phyloP scores from a whole-genome alignment of 129 eudicot species.

The Tanacetum coccineum region DNA sequence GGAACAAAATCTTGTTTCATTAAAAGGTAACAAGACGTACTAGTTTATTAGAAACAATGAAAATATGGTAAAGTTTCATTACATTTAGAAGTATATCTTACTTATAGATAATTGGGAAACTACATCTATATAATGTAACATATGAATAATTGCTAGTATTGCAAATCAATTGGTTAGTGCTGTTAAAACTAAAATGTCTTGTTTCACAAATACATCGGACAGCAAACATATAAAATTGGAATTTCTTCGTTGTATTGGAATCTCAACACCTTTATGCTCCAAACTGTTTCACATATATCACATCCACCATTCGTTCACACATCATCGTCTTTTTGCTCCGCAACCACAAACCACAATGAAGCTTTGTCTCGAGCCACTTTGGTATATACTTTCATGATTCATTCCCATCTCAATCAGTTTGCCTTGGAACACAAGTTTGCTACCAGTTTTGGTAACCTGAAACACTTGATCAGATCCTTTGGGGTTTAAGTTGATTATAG shows the following conservation, averaged over 20 bases:
- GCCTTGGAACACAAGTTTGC: conserved; percentile 53
- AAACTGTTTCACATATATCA: conserved; percentile 86
- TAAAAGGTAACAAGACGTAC: too few relatives aligned
- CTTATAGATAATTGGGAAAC: not conserved
- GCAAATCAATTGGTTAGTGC: conserved; percentile 44
- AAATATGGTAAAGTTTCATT: too few relatives aligned
- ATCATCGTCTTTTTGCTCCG: conserved; percentile 71
- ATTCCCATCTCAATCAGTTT: conserved; percentile 25
- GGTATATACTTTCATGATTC: conserved; percentile 32
- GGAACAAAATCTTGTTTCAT: too few relatives aligned
- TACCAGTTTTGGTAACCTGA: conserved; percentile 39
- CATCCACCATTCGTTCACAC: conserved; percentile 95
- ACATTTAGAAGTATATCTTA: too few relatives aligned
- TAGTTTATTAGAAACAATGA: too few relatives aligned
- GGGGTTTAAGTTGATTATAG: conserved; percentile 36
- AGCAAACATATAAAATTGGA: conserved; percentile 73
- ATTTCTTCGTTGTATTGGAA: conserved; percentile 65
- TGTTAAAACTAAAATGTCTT: conserved; percentile 63
- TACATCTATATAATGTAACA: conserved; percentile 1
- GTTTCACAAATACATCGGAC: conserved; percentile 75
- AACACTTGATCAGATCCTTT: conserved; percentile 53
- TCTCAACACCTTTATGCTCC: conserved; percentile 80
- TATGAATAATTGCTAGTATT: not conserved
- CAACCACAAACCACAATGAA: conserved; percentile 60
- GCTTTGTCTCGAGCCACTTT: conserved; percentile 28